phyloP scores from a whole-genome alignment of 208 protist species.

The Porcisia deanei region DNA sequence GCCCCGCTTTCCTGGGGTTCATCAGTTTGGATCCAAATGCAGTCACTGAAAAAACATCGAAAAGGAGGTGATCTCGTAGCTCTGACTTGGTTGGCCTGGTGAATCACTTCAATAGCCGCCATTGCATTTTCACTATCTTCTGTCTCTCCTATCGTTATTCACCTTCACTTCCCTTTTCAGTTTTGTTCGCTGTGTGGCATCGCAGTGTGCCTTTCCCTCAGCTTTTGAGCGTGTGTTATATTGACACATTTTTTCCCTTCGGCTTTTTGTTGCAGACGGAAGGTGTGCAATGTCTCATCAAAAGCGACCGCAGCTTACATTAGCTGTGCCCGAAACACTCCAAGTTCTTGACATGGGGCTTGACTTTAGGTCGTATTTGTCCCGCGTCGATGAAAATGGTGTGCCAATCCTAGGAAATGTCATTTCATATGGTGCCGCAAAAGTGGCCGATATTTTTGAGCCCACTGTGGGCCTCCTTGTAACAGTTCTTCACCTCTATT shows the following conservation, averaged over 20 bases:
- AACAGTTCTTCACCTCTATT: conserved; percentile 75
- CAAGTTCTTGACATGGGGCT: conserved; percentile 88
- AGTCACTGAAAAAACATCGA: neutral
- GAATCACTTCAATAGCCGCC: neutral
- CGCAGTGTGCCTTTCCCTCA: conserved; percentile 1
- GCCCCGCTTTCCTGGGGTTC: neutral
- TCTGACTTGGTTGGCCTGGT: neutral
- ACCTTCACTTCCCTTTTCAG: neutral
- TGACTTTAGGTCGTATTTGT: conserved; percentile 85
- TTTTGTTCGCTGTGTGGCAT: neutral
- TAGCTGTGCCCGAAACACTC: conserved; percentile 54
- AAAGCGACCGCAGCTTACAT: conserved; percentile 55
- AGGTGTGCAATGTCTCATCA: conserved; percentile 49
- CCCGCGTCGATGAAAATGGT: conserved; percentile 70
- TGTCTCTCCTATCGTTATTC: neutral
- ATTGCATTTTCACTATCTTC: neutral
- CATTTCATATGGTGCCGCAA: conserved; percentile 68
- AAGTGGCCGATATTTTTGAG: conserved; percentile 80
- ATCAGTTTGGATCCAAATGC: neutral
- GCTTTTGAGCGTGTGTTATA: neutral
- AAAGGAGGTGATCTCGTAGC: neutral
- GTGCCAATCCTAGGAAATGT: conserved; percentile 80
- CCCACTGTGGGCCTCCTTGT: conserved; percentile 85
- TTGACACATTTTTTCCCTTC: neutral
- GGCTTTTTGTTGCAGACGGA: neutral